A percentile compares a stretch with the other conserved stretches of the same genome.
phyloP scores from a whole-genome alignment of 2,329 filamentous ascomycete genomes.

The Teratosphaeria viscida region DNA sequence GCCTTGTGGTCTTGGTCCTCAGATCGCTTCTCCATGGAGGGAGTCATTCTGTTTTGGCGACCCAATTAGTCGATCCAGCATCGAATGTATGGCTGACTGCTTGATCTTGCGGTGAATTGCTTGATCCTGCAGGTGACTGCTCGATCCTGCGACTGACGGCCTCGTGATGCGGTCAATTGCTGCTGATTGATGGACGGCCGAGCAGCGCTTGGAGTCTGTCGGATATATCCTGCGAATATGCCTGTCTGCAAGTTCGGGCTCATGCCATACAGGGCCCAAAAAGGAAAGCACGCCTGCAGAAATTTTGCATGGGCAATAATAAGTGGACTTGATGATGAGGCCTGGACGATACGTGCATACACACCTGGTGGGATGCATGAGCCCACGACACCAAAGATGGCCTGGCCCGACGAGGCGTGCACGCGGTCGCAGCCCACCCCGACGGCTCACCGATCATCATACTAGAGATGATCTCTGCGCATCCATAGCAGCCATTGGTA shows the following conservation, averaged over 20 bases:
- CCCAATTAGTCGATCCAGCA: too few species aligned
- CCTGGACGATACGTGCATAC: not conserved
- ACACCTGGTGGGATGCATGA: not conserved
- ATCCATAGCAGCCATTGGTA: not conserved
- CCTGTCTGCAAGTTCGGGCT: not conserved
- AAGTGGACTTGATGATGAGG: not conserved
- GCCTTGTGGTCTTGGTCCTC: not conserved
- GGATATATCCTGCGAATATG: not conserved
- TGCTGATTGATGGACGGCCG: not conserved
- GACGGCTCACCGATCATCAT: not conserved
- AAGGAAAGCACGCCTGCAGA: not conserved
- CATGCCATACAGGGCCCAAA: not conserved
- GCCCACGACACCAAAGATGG: not conserved
- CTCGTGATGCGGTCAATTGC: not conserved
- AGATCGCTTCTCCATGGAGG: not conserved
- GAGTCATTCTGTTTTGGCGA: not conserved
- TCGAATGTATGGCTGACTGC: not conserved
- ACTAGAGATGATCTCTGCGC: not conserved
- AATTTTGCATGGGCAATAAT: not conserved
- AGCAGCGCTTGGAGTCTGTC: not conserved
- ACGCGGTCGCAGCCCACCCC: not conserved
- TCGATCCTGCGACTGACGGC: not conserved
- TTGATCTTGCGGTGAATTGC: not conserved
- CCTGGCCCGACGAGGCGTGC: not conserved
- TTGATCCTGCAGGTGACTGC: not conserved